Percentiles rank a stretch among this genome's conserved stretches.
Evolutionary conservation across 2,329 filamentous ascomycete species (phyloP).

Genomic region (Cladobotryum mycophilum): DNA sequence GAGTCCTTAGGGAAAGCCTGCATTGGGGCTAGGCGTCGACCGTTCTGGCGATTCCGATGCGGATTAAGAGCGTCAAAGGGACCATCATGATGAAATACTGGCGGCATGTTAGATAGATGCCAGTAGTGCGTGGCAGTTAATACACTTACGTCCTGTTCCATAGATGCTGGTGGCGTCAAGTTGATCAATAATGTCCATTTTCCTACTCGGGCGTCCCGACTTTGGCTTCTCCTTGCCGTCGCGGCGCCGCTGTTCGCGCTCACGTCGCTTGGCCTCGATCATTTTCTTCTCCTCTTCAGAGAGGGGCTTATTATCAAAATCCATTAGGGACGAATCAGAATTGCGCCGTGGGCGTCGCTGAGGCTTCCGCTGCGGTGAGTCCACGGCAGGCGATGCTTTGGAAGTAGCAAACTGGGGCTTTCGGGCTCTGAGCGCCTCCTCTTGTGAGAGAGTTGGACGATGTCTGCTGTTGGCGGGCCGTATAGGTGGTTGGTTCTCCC

Average conservation of each 20-base stretch:
- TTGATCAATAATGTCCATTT: slow-evolving; percentile 89
- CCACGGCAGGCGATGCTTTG: slow-evolving; percentile 25
- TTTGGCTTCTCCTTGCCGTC: slow-evolving; percentile 47
- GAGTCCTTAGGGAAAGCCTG: slow-evolving; percentile 91
- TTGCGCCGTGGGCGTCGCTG: slow-evolving; percentile 61
- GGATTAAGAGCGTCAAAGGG: slow-evolving; percentile 96
- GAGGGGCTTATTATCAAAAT: slow-evolving; percentile 48
- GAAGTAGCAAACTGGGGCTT: slow-evolving; percentile 28
- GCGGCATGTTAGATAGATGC: background rate
- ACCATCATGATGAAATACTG: slow-evolving; percentile 95
- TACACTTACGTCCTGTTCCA: slow-evolving; percentile 72
- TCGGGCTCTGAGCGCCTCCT: slow-evolving; percentile 54
- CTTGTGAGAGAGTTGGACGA: slow-evolving; percentile 59
- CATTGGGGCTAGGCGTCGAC: slow-evolving; percentile 78
- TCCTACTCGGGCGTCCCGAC: slow-evolving; percentile 40
- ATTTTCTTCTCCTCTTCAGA: slow-evolving; percentile 46
- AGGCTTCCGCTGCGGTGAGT: slow-evolving; percentile 34
- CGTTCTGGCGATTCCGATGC: slow-evolving; percentile 80
- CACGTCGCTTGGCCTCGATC: slow-evolving; percentile 29
- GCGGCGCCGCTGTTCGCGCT: slow-evolving; percentile 28
- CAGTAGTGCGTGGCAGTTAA: too few relatives aligned
- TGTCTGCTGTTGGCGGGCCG: slow-evolving; percentile 37
- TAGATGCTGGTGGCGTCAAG: slow-evolving; percentile 95
- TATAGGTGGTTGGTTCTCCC: slow-evolving; percentile 44
- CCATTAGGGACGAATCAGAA: slow-evolving; percentile 70